Evolutionary conservation across 805 yeast species (phyloP).

Genomic region (Ogataea methanolica): DNA sequence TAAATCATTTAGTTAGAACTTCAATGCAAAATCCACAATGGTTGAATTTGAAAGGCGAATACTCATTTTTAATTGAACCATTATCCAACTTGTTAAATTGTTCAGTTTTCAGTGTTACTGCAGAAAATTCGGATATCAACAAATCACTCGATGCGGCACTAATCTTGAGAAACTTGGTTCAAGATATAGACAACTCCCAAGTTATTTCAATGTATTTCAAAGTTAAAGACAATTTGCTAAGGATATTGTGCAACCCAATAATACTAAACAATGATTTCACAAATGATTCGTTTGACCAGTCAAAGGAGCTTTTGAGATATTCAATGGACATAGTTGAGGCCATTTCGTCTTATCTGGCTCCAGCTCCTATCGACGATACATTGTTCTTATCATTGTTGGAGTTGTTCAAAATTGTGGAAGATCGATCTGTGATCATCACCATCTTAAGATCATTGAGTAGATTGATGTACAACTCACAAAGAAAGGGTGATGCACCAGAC

Average conservation of each 20-base stretch:
- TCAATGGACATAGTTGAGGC: constrained; percentile 80
- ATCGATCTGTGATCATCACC: constrained; percentile 65
- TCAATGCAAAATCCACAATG: constrained; percentile 37
- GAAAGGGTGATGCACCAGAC: constrained; percentile 39
- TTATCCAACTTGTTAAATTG: constrained; percentile 20
- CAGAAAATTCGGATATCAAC: constrained; percentile 22
- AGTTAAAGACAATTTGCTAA: constrained; percentile 36
- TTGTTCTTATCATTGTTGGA: constrained; percentile 53
- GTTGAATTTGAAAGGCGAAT: constrained; percentile 36
- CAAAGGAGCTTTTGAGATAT: constrained; percentile 60
- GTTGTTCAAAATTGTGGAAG: constrained; percentile 49
- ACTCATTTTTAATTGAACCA: constrained; percentile 37
- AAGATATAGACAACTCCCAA: constrained; percentile 80
- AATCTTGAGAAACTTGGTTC: constrained; percentile 74
- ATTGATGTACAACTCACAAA: constrained; percentile 57
- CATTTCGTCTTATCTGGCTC: constrained; percentile 74
- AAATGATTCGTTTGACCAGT: constrained; percentile 26
- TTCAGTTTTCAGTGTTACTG: constrained; percentile 11
- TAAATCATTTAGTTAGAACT: constrained; percentile 47
- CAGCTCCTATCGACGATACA: constrained; percentile 66
- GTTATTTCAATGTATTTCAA: constrained; percentile 52
- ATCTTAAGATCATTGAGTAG: constrained; percentile 76
- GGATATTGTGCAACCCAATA: constrained; percentile 35
- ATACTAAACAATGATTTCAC: constrained; percentile 26
- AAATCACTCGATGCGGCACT: constrained; percentile 47